Evolutionary conservation across 1,284 basidiomycete species (phyloP), one percentile per base, ranked within the genome.

Genomic region (Microbotryum scabiosae): DNA sequence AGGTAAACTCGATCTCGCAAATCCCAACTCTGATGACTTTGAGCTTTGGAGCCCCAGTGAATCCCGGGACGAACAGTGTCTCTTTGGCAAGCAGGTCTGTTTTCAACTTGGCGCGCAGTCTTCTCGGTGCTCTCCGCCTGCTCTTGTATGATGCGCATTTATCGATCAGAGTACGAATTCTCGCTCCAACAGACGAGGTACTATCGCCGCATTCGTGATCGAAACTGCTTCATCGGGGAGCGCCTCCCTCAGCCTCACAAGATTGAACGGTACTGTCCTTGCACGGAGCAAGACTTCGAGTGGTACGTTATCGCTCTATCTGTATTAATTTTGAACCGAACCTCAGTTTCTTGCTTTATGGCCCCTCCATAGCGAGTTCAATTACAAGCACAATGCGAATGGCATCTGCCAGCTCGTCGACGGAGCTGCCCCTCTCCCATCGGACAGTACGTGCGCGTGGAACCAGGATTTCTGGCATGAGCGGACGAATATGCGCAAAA

Each of bases 41-140:
- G 92, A 96, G 74, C 76, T 93, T 4, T 97, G 93, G 92, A 90
- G 87, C 74, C 92, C 92, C 0, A 87, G 87, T 61, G 86, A 92
- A 72, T 83, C 84, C 56, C 82, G 92, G 3, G 76, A 79, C 26
- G 87, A 90, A 74, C 76, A 79, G 59, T 90, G 88, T 76, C 73
- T 97, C 18, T 97, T 96, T 70, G 92, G 92, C 30, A 82, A 87
- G 64, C 85, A 87, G 80, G 88, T 88, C 58, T 50, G 77, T 63
- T 3, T 21, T 10, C 12, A 3, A 20, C 44, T 23, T 12, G 18
- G n/a, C 7, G 16, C 23, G 26, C 36, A 41, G 36, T 41, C 5
- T 41, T 12, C 36, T 41, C 16, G 36, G 14, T 41, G 14, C 36
- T 41, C 36, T 41, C 36, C 36, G 14, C 36, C 16, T 41, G 10